phyloP scores from a whole-genome alignment of 2,329 filamentous ascomycete species.

The Cercospora berteroae region DNA sequence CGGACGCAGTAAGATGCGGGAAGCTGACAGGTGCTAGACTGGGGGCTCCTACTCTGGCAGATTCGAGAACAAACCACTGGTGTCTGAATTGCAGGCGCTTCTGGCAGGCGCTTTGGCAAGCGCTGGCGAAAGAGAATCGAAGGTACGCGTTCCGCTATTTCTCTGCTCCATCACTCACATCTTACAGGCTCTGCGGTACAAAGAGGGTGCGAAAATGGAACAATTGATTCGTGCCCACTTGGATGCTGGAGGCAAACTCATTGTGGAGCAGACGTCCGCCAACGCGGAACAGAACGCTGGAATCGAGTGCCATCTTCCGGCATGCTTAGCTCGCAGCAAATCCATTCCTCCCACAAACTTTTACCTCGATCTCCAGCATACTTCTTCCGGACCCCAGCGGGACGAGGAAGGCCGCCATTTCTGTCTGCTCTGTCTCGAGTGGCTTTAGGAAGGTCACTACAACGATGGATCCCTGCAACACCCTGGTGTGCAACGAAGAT shows the following conservation, averaged over 20 bases:
- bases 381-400: not conserved
- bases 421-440: constrained; percentile 25
- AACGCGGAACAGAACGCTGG: not conserved
- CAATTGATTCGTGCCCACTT: constrained; percentile 4
- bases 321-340: constrained; percentile 10
- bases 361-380: constrained; percentile 10
- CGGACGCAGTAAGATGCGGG: not conserved
- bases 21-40: constrained; percentile 13
- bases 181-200: not conserved
- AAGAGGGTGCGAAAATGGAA: constrained; percentile 33
- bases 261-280: constrained; percentile 4
- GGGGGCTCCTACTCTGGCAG: constrained; percentile 21
- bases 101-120: constrained; percentile 1
- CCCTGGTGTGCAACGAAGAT: constrained; percentile 1
- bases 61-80: constrained; percentile 14
- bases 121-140: not conserved
- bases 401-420: constrained; percentile 14
- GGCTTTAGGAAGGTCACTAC: constrained; percentile 22
- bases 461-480: not conserved
- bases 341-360: constrained; percentile 11
- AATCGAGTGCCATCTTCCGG: constrained; percentile 11
- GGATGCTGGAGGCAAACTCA: constrained; percentile 1
- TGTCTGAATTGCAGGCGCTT: not conserved
- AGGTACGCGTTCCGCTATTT: not conserved
- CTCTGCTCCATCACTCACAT: not conserved